Conservation (phyloP, 257 asterid species). For the Plantago major region DNA sequence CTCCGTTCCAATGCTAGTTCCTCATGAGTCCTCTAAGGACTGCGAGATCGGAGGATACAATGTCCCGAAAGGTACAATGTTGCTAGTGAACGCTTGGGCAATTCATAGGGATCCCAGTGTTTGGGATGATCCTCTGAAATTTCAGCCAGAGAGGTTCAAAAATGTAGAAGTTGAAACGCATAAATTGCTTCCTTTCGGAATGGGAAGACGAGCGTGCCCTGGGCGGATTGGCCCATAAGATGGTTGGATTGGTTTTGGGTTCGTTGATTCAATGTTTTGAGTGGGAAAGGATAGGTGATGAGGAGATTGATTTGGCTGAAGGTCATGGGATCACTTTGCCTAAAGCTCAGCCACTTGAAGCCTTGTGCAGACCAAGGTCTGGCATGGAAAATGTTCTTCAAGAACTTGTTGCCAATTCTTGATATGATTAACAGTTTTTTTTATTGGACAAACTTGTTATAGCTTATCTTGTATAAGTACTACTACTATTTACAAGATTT, state of each 20-base stretch:
- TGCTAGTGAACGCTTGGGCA: slow-evolving; percentile 34
- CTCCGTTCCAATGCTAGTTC: slow-evolving; percentile 24
- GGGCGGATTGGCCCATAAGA: slow-evolving; percentile 24
- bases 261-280: slow-evolving; percentile 28
- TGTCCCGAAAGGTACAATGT: slow-evolving; percentile 24
- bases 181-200: slow-evolving; percentile 32
- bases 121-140: slow-evolving; percentile 21
- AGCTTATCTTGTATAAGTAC: too few relatives aligned
- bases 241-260: slow-evolving; percentile 25
- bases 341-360: slow-evolving; percentile 8
- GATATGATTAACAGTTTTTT: not conserved
- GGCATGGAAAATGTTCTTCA: slow-evolving; percentile 3
- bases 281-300: slow-evolving; percentile 16
- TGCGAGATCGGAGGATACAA: slow-evolving; percentile 31
- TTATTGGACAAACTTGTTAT: not conserved
- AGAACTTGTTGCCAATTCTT: slow-evolving; percentile 2
- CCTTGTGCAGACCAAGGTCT: slow-evolving; percentile 1
- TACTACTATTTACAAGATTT: too few relatives aligned
- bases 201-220: slow-evolving; percentile 31
- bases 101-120: slow-evolving; percentile 27
- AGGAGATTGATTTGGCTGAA: slow-evolving; percentile 20
- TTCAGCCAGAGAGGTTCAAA: slow-evolving; percentile 35
- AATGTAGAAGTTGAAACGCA: slow-evolving; percentile 13
- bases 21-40: slow-evolving; percentile 24
- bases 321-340: slow-evolving; percentile 3